phyloP scores from a whole-genome alignment of 148 eudicot genomes.

The Nepenthes gracilis region DNA sequence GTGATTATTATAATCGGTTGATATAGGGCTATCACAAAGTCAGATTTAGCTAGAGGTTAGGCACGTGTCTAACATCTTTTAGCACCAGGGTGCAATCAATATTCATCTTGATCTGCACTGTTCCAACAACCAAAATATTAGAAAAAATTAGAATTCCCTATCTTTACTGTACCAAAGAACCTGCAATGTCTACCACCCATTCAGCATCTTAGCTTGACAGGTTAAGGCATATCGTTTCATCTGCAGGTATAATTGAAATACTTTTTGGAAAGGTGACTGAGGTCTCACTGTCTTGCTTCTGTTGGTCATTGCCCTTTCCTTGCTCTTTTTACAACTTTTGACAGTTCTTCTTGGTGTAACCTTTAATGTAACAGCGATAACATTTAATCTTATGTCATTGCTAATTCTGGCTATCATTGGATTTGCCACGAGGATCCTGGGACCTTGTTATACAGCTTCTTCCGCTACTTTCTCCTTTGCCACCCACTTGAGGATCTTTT shows the following conservation, averaged over 20 bases:
- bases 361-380: background rate
- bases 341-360: background rate
- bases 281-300: background rate
- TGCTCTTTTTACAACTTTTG: background rate
- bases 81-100: background rate
- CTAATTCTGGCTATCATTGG: background rate
- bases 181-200: background rate
- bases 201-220: background rate
- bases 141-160: background rate
- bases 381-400: background rate
- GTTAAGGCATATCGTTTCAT: background rate
- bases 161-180: background rate
- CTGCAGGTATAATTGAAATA: background rate
- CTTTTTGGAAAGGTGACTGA: background rate
- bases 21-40: background rate
- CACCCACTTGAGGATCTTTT: background rate
- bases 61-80: background rate
- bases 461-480: background rate
- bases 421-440: background rate
- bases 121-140: background rate
- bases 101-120: background rate
- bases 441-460: background rate
- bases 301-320: background rate
- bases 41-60: background rate
- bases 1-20: background rate